Base-by-base conservation (phyloP, 2,329 filamentous ascomycete species). In the Ophiobolus disseminans region DNA sequence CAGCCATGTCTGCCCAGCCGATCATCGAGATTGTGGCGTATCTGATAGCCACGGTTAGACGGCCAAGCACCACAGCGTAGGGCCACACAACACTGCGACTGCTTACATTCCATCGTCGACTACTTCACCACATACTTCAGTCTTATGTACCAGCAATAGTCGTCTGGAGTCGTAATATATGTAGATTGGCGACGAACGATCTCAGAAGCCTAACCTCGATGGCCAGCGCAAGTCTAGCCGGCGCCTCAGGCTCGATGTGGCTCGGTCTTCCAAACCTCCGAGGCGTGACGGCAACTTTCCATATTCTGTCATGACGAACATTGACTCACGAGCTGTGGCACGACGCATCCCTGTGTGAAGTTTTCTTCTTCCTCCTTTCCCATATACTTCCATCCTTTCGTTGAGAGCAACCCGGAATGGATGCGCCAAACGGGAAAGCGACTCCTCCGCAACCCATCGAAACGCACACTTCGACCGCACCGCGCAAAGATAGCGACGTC, bases 401-500 rank as follows among this genome's bases (percentile, higher is more conserved):
- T 22, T 23, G 19, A 5, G 16, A 16, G 13, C 20, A 9, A 20
- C 21, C 17, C 11, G 40, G 49, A 31, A 53, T 55, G 48, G 42
- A 36, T 17, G 21, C 54, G 20, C 38, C 40, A 30, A 44, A 57
- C 41, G 42, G 52, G 28, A 37, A 46, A 13, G 22, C 40, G 14
- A 28, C 35, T 31, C 19, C 36, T 30, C 16, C 26, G 22, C 26
- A 13, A 19, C 14, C 22, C 1, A 19, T 38, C 25, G 16, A 46
- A 23, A 31, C 36, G 22, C 40, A 43, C 3, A 45, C 41, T 19
- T 19, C 39, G 14, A 32, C 30, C 25, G 48, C 44, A 41, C 40
- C 45, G n/a, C 47, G 37, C 41, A 55, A 55, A 38, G 52, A 62
- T 23, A 42, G 30, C 36, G 48, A 53, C 39, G 36, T 31, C 16